Conservation (phyloP, 306 rosid species). For the Myrica gale region DNA sequence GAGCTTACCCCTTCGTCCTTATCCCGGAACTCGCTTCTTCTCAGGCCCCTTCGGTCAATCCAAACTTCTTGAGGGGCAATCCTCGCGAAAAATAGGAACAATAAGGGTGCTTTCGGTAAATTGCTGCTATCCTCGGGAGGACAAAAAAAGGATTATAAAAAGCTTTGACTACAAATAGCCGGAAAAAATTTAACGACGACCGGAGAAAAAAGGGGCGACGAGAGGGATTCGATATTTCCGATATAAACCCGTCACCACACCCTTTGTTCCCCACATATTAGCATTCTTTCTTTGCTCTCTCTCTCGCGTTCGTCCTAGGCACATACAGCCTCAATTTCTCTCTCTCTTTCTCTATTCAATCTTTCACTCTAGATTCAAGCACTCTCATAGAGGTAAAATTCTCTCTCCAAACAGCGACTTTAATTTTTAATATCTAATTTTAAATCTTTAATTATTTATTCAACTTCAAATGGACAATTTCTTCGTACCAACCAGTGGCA, state of each 20-base stretch:
- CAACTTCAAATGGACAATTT: neutral
- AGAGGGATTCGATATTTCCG: slow-evolving; percentile 60
- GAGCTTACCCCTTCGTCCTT: slow-evolving; percentile 3
- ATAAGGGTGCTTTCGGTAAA: slow-evolving; percentile 11
- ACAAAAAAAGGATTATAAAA: neutral
- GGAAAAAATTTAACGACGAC: slow-evolving; percentile 38
- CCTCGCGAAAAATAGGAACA: neutral
- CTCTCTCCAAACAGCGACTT: slow-evolving; percentile 30
- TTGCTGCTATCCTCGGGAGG: neutral
- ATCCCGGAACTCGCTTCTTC: too few species aligned
- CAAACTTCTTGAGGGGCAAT: neutral
- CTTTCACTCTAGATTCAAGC: neutral
- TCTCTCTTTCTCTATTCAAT: slow-evolving; percentile 2
- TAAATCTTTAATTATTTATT: neutral
- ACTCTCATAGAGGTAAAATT: slow-evolving; percentile 56
- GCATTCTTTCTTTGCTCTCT: slow-evolving; percentile 19
- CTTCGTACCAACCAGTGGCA: slow-evolving; percentile 22
- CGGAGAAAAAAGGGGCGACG: slow-evolving; percentile 39
- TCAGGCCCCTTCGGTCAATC: neutral
- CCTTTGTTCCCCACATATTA: slow-evolving; percentile 51
- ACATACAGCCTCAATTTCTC: slow-evolving; percentile 32
- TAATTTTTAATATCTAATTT: slow-evolving; percentile 17
- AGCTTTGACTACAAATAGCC: neutral
- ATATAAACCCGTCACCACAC: slow-evolving; percentile 70
- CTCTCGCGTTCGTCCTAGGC: slow-evolving; percentile 31